phyloP scores from a whole-genome alignment of 192 early-diverging fungal species.

The Backusella mclennaniae region DNA sequence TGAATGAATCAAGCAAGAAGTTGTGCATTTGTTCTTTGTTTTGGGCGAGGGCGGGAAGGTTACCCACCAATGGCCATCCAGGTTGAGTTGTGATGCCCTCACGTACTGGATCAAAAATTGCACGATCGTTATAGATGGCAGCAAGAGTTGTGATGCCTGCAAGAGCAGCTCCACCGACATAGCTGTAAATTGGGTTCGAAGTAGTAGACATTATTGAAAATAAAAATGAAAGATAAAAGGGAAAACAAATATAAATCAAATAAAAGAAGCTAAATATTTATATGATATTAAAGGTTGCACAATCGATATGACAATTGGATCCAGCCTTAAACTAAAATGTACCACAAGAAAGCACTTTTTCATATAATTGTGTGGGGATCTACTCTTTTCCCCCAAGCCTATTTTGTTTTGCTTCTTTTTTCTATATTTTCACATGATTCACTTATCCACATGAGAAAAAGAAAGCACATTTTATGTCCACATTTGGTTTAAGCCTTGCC shows the following conservation, averaged over 20 bases:
- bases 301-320: neutral
- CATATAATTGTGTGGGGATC: neutral
- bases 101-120: conserved; percentile 29
- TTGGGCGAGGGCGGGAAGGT: conserved; percentile 19
- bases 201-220: neutral
- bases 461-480: neutral
- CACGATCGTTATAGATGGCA: conserved; percentile 31
- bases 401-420: neutral
- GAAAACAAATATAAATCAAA: neutral
- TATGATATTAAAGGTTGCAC: neutral
- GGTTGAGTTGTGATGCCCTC: conserved; percentile 14
- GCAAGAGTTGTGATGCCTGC: conserved; percentile 11
- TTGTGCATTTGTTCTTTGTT: conserved; percentile 27
- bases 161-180: conserved; percentile 16
- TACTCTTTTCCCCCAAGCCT: neutral
- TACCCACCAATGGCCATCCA: conserved; percentile 30
- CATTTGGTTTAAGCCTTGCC: neutral
- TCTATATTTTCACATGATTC: neutral
- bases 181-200: neutral
- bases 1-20: conserved; percentile 17
- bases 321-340: neutral
- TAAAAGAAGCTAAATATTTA: neutral
- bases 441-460: too few species aligned
- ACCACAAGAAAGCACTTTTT: neutral
- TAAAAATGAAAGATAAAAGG: neutral